Evolutionary conservation across 1,139 yeast genomes (phyloP).

Genomic region (Yamadazyma oceani): DNA sequence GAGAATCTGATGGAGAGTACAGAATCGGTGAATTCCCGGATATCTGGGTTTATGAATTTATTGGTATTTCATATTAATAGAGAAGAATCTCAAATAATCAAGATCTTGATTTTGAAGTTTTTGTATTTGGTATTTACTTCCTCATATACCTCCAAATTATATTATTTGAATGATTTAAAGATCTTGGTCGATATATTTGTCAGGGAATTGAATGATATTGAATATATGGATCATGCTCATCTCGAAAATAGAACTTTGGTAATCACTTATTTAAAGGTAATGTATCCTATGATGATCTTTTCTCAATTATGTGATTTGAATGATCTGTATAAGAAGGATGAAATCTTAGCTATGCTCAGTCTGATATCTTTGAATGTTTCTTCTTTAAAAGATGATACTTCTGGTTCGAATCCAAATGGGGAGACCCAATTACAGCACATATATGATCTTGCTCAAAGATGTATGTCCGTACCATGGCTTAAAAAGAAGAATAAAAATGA

Average conservation of each 20-base stretch:
- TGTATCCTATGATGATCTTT: constrained; percentile 67
- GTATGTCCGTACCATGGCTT: constrained; percentile 62
- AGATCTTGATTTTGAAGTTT: constrained; percentile 76
- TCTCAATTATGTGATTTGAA: constrained; percentile 57
- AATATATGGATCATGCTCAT: constrained; percentile 33
- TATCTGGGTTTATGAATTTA: constrained; percentile 41
- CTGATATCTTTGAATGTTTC: constrained; percentile 39
- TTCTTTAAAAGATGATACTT: constrained; percentile 11
- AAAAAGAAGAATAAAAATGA: constrained; percentile 16
- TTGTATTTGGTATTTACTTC: constrained; percentile 74
- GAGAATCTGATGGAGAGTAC: constrained; percentile 14
- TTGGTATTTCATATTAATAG: constrained; percentile 66
- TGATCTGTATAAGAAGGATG: constrained; percentile 56
- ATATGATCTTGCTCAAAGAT: constrained; percentile 58
- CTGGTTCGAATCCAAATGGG: not conserved
- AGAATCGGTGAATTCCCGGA: constrained; percentile 22
- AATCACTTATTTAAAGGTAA: constrained; percentile 73
- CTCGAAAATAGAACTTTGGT: constrained; percentile 57
- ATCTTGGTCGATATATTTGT: constrained; percentile 84
- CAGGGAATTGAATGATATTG: constrained; percentile 72
- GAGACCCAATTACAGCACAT: constrained; percentile 40
- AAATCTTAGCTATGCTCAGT: constrained; percentile 50
- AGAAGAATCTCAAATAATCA: constrained; percentile 69
- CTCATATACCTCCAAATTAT: constrained; percentile 59
- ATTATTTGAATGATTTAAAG: constrained; percentile 81